Evolutionary conservation across 1,284 basidiomycete species (phyloP).

Genomic region (Fomes fomentarius): DNA sequence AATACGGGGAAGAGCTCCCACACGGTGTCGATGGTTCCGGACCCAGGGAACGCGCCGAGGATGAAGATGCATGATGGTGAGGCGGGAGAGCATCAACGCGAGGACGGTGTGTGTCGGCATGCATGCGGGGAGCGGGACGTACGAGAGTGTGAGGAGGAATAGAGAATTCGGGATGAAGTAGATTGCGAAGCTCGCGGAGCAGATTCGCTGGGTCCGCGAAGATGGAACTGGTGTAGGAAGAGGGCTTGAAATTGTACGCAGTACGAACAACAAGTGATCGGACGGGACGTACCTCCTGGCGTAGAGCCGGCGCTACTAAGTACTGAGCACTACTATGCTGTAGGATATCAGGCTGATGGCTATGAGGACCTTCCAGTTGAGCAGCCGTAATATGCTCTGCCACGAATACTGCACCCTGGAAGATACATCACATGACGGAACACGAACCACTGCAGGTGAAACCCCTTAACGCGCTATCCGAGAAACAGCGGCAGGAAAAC

Average conservation of each 20-base stretch:
- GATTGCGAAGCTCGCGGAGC: slow-evolving; percentile 41
- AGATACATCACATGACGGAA: too few relatives aligned
- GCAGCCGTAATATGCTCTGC: slow-evolving; percentile 60
- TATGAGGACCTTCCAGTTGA: slow-evolving; percentile 68
- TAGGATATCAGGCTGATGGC: slow-evolving; percentile 62
- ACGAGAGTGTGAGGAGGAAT: slow-evolving; percentile 63
- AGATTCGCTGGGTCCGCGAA: slow-evolving; percentile 32
- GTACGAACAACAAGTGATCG: background rate
- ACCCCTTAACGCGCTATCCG: slow-evolving; percentile 60
- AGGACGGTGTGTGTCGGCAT: slow-evolving; percentile 46
- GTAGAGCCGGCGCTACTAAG: slow-evolving; percentile 28
- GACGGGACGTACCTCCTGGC: slow-evolving; percentile 15
- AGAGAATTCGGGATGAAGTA: slow-evolving; percentile 54
- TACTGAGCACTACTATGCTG: slow-evolving; percentile 60
- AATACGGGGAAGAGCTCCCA: slow-evolving; percentile 50
- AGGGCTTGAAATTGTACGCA: background rate
- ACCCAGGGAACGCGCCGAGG: slow-evolving; percentile 73
- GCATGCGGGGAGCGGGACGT: slow-evolving; percentile 64
- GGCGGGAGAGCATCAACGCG: slow-evolving; percentile 54
- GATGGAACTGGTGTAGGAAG: slow-evolving; percentile 32
- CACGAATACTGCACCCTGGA: too few relatives aligned
- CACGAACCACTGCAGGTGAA: slow-evolving; percentile 54
- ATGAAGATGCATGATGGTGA: slow-evolving; percentile 78
- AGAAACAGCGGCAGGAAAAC: slow-evolving; percentile 70
- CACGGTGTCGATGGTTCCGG: slow-evolving; percentile 69